Base-by-base conservation (phyloP, 257 asterid species). In the Salvia hispanica region DNA sequence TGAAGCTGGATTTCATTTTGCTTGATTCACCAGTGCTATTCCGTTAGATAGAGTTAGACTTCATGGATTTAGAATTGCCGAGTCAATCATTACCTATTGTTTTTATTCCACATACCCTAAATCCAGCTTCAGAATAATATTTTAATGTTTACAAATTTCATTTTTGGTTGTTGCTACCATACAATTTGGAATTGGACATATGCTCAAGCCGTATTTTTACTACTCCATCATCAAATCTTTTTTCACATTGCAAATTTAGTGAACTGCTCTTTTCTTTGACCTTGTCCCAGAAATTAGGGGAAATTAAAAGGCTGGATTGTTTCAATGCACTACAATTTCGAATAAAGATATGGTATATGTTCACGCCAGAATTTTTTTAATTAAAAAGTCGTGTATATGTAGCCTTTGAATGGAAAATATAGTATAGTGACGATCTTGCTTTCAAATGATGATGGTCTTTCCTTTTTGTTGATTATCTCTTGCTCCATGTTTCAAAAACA, bases 11-110 rank as follows among this genome's bases (percentile, higher is more conserved):
- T 70, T 58, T 2, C 46, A 15, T 39, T 44, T 31, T 13, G 28
- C 21, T 36, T 5, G 10, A 53, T 52, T 31, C 21, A 47, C 40
- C 48, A 4, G 6, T 25, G 31, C 31, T 25, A 25, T 40, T 33
- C 1, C 40, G 12, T 66, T 9, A 16, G 10, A 31, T 31, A 25
- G 54, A 39, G 67, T 57, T 14, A 46, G 55, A 13, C 14, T 40
- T 48, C 21, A 64, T 5, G 67, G 25, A 62, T 69, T 63, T 37
- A 2, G 45, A 40, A 37, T 74, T 53, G 16, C 5, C 7, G 43
- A 10, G 57, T 40, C 44, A 7, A 58, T 59, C 58, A 25, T 25
- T 25, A 25, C 2, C 31, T 25, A 2, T 25, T 25, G 31, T 25
- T 25, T 25, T 25, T 25, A 25, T 25, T 25, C 31, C 31, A 25